Base-by-base conservation (phyloP, 2,329 filamentous ascomycete genomes). In the Penicillium verrucosum region DNA sequence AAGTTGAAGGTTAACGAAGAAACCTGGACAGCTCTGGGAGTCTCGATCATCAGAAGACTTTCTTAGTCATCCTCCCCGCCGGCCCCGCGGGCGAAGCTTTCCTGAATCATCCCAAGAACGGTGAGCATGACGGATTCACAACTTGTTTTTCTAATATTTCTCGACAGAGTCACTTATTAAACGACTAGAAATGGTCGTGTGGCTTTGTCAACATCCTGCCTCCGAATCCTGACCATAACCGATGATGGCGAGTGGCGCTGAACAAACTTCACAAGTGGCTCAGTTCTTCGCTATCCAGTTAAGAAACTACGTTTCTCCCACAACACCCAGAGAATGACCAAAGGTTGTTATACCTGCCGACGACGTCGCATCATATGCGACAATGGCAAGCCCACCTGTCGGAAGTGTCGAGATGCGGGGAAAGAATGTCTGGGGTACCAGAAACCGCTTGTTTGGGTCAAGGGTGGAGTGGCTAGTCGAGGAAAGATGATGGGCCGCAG, bases 401-500 rank as follows among this genome's bases (percentile, higher is more conserved):
- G 70, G 59, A 77, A 77, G 58, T 77, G 75, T 61, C 69, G 65
- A 54, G 70, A 75, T 68, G 72, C 71, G 53, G 75, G 75, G 53
- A 75, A 76, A 61, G 72, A 76, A 68, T 77, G 75, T 53, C 57
- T 77, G 61, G 75, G 75, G 16, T 77, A 77, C 60, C 70, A 73
- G 58, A 76, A 76, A 56, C 73, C 73, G 18, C 59, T 77, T 51
- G 70, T 75, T 14, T 77, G 75, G 75, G 74, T 76, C 34, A 75
- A 74, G 51, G 74, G 74, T 46, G 74, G 74, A 42, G 73, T 77
- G 44, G 75, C 75, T 23, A 77, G 75, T 63, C 75, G 75, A 36
- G 75, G 75, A 23, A 77, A 76, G 66, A 76, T 81, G 79, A 81
- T 81, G 77, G 80, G 80, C n/a, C 77, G 77, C 65, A 77, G 77